Conservation (phyloP, 2,329 filamentous ascomycete species). For the Trichocomaceae sp. region DNA sequence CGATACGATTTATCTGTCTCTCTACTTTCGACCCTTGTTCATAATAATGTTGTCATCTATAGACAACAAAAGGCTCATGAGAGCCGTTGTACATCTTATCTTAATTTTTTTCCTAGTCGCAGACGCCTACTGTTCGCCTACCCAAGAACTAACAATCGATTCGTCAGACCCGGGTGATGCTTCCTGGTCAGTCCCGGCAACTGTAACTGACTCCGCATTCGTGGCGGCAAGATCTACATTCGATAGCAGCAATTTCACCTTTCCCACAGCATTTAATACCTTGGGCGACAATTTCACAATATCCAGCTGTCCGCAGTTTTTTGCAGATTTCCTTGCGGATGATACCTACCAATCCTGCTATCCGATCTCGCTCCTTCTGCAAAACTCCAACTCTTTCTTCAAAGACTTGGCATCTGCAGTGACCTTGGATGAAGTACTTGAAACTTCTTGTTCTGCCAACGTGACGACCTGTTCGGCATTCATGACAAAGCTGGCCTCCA, state of each 20-base stretch:
- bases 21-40: neutral
- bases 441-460: slow-evolving; percentile 67
- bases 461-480: slow-evolving; percentile 58
- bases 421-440: slow-evolving; percentile 68
- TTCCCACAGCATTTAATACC: slow-evolving; percentile 63
- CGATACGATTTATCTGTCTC: neutral
- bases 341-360: slow-evolving; percentile 66
- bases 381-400: slow-evolving; percentile 84
- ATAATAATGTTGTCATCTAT: slow-evolving; percentile 1
- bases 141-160: neutral
- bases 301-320: slow-evolving; percentile 48
- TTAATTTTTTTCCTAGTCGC: slow-evolving; percentile 13
- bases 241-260: slow-evolving; percentile 10
- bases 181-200: neutral
- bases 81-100: slow-evolving; percentile 5
- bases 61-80: slow-evolving; percentile 1
- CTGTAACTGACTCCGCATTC: neutral
- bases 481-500: slow-evolving; percentile 58
- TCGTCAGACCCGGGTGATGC: neutral
- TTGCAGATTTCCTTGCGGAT: slow-evolving; percentile 60
- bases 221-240: slow-evolving; percentile 7
- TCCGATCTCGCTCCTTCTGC: slow-evolving; percentile 73
- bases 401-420: slow-evolving; percentile 64
- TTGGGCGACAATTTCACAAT: slow-evolving; percentile 57
- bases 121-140: slow-evolving; percentile 1